Conservation (phyloP, 2,329 filamentous ascomycete genomes). For the Talaromyces sp. region DNA sequence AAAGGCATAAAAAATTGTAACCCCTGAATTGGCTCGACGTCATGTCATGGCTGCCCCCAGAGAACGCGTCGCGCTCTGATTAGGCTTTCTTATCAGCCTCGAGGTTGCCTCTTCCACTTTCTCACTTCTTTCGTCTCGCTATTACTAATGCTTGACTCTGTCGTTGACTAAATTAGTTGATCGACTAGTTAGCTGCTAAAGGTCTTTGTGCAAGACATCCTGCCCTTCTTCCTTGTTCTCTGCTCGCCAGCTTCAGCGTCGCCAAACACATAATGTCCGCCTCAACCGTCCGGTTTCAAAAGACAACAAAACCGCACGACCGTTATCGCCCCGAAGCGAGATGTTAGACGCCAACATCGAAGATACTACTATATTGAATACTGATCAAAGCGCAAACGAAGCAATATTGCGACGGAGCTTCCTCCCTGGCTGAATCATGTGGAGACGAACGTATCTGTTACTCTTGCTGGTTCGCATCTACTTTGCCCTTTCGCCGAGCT, state of each 20-base stretch:
- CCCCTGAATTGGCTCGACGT: not conserved
- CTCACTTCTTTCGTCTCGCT: not conserved
- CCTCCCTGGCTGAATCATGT: conserved; percentile 57
- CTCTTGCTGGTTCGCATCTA: conserved; percentile 84
- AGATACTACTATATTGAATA: not conserved
- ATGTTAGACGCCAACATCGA: conserved; percentile 5
- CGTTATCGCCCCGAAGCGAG: not conserved
- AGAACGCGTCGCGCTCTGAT: conserved; percentile 11
- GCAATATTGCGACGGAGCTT: not conserved
- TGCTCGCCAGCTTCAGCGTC: not conserved
- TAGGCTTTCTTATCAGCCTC: conserved; percentile 1
- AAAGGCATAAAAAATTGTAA: not conserved
- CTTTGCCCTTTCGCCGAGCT: conserved; percentile 91
- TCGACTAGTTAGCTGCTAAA: not conserved
- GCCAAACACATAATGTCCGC: conserved; percentile 7
- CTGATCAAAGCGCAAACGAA: conserved; percentile 1
- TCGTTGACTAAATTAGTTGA: not conserved
- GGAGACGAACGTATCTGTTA: conserved; percentile 82
- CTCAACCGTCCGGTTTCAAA: not conserved
- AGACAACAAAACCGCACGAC: not conserved
- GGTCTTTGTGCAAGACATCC: not conserved
- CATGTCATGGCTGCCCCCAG: conserved; percentile 1
- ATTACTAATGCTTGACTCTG: not conserved
- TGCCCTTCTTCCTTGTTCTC: not conserved
- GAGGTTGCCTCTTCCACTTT: not conserved